Conservation (phyloP, 1,284 basidiomycete species). For the Microbotryum silenes-acaulis region DNA sequence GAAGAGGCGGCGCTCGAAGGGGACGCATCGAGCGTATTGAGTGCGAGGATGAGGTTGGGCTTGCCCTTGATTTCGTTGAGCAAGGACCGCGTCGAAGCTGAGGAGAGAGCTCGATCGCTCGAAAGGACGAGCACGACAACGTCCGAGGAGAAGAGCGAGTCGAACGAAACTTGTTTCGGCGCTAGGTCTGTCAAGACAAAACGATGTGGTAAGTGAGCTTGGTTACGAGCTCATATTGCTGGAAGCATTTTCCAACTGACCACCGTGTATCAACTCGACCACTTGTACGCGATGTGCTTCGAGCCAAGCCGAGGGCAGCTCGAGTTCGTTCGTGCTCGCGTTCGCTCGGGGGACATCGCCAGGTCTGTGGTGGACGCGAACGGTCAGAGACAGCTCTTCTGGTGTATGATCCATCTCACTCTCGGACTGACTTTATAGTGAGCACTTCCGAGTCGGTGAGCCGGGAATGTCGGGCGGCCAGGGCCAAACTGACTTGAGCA, state of each 20-base stretch:
- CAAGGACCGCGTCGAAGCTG: constrained; percentile 2
- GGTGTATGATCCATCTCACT: not conserved
- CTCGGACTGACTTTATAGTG: not conserved
- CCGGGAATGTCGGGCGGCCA: constrained; percentile 4
- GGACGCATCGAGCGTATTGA: constrained; percentile 17
- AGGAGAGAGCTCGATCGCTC: constrained; percentile 9
- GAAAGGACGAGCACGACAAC: constrained; percentile 26
- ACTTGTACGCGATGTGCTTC: constrained; percentile 12
- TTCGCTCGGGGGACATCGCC: not conserved
- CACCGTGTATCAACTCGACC: constrained; percentile 22
- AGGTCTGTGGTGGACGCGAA: constrained; percentile 17
- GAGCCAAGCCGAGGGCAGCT: constrained; percentile 19
- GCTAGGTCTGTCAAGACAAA: constrained; percentile 2
- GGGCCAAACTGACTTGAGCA: constrained; percentile 13
- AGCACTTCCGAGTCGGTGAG: not conserved
- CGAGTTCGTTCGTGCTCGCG: not conserved
- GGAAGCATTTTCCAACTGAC: not conserved
- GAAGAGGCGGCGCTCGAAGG: constrained; percentile 6
- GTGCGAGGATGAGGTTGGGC: constrained; percentile 23
- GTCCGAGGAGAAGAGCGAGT: constrained; percentile 23
- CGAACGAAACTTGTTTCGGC: constrained; percentile 22
- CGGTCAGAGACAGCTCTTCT: constrained; percentile 4
- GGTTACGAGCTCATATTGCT: not conserved
- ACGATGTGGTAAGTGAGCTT: not conserved
- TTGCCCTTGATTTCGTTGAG: constrained; percentile 19